Evolutionary conservation across 2,329 filamentous ascomycete genomes (phyloP).

Genomic region (Calonectria crousiana): DNA sequence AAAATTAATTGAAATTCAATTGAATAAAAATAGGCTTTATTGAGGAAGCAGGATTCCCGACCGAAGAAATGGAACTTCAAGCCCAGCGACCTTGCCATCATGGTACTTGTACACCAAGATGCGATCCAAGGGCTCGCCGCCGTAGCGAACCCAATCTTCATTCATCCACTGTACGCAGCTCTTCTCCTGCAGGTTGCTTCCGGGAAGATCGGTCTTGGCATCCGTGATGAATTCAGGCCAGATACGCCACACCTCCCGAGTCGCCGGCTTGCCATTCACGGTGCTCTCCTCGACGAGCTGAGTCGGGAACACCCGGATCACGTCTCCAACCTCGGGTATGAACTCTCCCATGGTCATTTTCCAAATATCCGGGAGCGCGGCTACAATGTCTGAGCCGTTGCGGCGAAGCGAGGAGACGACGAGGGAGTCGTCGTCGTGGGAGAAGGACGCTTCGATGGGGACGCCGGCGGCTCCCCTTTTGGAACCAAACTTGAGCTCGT

Average conservation of each 20-base stretch:
- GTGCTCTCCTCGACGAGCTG: slow-evolving; percentile 27
- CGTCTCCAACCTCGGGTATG: slow-evolving; percentile 29
- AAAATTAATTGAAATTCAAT: background rate
- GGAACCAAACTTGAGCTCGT: slow-evolving; percentile 32
- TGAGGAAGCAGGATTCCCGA: background rate
- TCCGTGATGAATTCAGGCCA: slow-evolving; percentile 40
- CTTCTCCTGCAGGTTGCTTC: slow-evolving; percentile 30
- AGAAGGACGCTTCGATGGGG: slow-evolving; percentile 31
- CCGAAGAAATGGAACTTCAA: slow-evolving; percentile 48
- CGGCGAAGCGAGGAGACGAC: slow-evolving; percentile 37
- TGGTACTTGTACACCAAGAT: slow-evolving; percentile 46
- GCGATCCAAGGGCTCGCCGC: slow-evolving; percentile 48
- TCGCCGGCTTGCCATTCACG: slow-evolving; percentile 26
- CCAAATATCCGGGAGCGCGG: slow-evolving; percentile 39
- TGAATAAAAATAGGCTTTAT: background rate
- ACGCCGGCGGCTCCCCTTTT: background rate
- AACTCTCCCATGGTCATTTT: slow-evolving; percentile 39
- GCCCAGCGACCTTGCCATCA: slow-evolving; percentile 40
- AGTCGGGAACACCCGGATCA: slow-evolving; percentile 43
- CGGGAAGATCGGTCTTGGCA: slow-evolving; percentile 45
- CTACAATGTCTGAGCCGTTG: slow-evolving; percentile 37
- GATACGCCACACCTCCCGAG: slow-evolving; percentile 43
- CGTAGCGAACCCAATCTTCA: slow-evolving; percentile 52
- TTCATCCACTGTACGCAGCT: slow-evolving; percentile 49
- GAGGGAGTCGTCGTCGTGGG: slow-evolving; percentile 43